Base-by-base conservation (phyloP, 2,329 filamentous ascomycete species). In the Knoxdaviesia proteae region DNA sequence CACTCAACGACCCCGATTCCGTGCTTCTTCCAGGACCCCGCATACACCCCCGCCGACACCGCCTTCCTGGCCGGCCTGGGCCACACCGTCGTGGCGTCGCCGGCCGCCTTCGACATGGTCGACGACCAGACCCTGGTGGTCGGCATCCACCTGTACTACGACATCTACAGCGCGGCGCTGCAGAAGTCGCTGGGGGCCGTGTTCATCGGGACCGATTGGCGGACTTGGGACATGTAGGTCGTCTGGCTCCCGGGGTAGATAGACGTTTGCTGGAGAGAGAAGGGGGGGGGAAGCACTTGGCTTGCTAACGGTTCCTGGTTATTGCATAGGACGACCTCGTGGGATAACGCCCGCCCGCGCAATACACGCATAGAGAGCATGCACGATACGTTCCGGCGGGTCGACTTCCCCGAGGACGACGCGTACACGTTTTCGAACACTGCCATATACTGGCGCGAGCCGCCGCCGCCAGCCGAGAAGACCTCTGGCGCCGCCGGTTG, bases 81-180 rank as follows among this genome's bases (percentile, higher is more conserved):
- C n/a, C 69, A 72, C 42, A 43, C 56, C 2, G 60, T 69, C 4
- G 59, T 70, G 4, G 58, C 67, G 1, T 60, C 68, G 2, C 77
- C 78, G 0, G 51, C 44, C 0, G 76, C 64, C 0, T 76, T 72
- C 48, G 53, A 62, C 0, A 49, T 63, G 5, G 60, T 81, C 7
- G 60, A 64, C 10, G 40, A 52, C 0, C 50, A 57, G 0, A 67
- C 71, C 0, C 52, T 83, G 1, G 59, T 79, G 2, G 82, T 71
- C 48, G 76, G 71, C 1, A 63, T 80, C 0, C 77, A 80, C 41
- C 62, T 76, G 45, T 74, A 74, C 44, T 61, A 58, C 29, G 61
- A 57, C 35, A 63, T 69, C 36, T 81, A 73, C 41, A 58, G 66
- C 29, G 53, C 61, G 5, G 62, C 73, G 0, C 56, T 82, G 2